Evolutionary conservation across 2,329 filamentous ascomycete species (phyloP), one percentile per base, ranked within the genome.

Genomic region (Cadophora sp.): DNA sequence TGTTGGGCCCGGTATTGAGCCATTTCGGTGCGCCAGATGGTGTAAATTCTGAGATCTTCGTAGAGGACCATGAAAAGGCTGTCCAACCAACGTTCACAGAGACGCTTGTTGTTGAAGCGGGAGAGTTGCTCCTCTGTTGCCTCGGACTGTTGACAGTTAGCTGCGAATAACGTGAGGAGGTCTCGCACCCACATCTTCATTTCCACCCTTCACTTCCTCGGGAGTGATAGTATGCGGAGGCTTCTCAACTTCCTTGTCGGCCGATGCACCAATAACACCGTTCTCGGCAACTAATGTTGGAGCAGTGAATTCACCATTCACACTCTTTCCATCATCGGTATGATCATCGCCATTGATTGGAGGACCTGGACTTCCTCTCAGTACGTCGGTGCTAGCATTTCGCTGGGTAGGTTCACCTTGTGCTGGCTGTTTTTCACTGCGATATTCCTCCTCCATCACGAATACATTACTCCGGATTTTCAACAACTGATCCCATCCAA

Each of bases 41-140:
- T 99, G 83, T 99, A 99, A 56, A 99, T 95, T 61, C 96, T 92
- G 22, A 99, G 86, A 77, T 99, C 96, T 80, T 99, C 96, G 79
- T 99, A 99, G 2, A 99, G 86, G 0, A 98, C 96, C 96, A 99
- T 99, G 83, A 99, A 99, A 26, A 99, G 86, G 76, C 97, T 98
- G 80, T 99, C 96, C 2, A 99, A 87, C 96, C 96, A 99, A 74
- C 96, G 90, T 81, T 99, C 96, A 77, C 96, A 99, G 0, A 99
- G 87, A 0, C 96, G 91, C 83, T 99, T 99, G 80, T 97, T 97
- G 79, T 97, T 96, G 77, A 99, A 93, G 74, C 95, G 92, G 7
- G 94, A 94, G 74, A 97, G 92, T 73, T 92, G 86, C 66, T 91
- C 87, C 72, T 93, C 89, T 6, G 88, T 86, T 31, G 87, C 85